Conservation (phyloP, 2,329 filamentous ascomycete genomes). For the Coccinonectria pachysandricola region DNA sequence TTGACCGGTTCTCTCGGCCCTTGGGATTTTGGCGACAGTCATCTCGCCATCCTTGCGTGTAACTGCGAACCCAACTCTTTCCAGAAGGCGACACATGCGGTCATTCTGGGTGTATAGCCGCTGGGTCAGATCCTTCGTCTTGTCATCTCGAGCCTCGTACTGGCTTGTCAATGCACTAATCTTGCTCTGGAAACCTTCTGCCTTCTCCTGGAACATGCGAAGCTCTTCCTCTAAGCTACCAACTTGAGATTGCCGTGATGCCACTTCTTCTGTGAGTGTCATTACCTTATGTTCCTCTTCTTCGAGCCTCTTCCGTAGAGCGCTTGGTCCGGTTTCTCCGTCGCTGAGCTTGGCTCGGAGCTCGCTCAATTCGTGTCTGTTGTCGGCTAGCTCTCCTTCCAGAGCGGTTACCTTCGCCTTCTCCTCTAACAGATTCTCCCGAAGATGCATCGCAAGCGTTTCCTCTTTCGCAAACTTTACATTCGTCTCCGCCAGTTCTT, state of each 20-base stretch:
- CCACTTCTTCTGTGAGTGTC: constrained; percentile 58
- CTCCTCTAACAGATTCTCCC: constrained; percentile 42
- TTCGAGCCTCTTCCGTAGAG: constrained; percentile 61
- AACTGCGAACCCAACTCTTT: constrained; percentile 77
- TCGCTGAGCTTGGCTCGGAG: constrained; percentile 66
- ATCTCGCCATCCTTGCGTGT: constrained; percentile 63
- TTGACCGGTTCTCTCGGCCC: constrained; percentile 44
- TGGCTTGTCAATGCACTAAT: constrained; percentile 42
- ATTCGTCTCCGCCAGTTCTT: constrained; percentile 44
- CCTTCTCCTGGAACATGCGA: constrained; percentile 54
- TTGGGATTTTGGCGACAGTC: constrained; percentile 61
- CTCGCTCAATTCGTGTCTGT: constrained; percentile 57
- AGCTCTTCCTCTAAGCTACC: constrained; percentile 69
- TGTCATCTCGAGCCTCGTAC: constrained; percentile 59
- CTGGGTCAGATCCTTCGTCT: constrained; percentile 75
- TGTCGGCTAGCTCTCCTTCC: constrained; percentile 49
- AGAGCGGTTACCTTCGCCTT: constrained; percentile 44
- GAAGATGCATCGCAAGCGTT: constrained; percentile 38
- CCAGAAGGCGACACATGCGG: constrained; percentile 70
- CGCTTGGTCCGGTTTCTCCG: constrained; percentile 75
- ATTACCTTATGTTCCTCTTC: constrained; percentile 65
- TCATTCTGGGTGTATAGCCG: constrained; percentile 76
- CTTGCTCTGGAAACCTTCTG: constrained; percentile 42
- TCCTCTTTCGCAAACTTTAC: constrained; percentile 44
- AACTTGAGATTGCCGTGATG: constrained; percentile 64